A percentile compares a stretch with the other conserved stretches of the same genome.
Evolutionary conservation across 345 rosid genomes (phyloP).

Genomic region (Cochlearia excelsa): DNA sequence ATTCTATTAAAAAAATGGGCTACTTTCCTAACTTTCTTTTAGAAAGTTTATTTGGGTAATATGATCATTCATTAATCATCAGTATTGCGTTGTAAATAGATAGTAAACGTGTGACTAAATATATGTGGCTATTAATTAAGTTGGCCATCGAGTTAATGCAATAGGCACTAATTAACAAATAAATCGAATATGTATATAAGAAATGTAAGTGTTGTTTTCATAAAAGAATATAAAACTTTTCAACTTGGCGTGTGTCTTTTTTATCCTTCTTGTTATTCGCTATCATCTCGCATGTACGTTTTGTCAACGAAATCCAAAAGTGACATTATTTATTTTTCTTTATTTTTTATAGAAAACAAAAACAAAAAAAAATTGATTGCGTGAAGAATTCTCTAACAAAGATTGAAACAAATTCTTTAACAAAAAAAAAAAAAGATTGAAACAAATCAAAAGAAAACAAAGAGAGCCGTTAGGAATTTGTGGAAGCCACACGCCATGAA

Average conservation of each 20-base stretch:
- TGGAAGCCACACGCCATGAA: slow-evolving; percentile 31
- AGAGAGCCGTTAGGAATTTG: slow-evolving; percentile 21
- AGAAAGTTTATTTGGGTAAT: too few species aligned
- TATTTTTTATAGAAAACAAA: neutral
- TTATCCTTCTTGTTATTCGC: neutral
- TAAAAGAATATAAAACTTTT: slow-evolving; percentile 5
- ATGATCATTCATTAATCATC: too few species aligned
- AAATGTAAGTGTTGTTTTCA: slow-evolving; percentile 5
- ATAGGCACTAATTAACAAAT: slow-evolving; percentile 19
- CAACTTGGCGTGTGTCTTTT: slow-evolving; percentile 25
- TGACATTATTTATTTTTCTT: slow-evolving; percentile 4
- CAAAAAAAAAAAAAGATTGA: neutral
- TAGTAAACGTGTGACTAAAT: too few species aligned
- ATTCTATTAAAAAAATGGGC: neutral
- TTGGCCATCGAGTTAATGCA: slow-evolving; percentile 24
- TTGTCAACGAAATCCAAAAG: slow-evolving; percentile 25
- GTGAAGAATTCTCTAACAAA: slow-evolving; percentile 13
- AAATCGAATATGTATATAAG: slow-evolving; percentile 15
- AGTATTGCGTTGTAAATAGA: too few species aligned
- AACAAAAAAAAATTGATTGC: neutral
- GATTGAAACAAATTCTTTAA: neutral
- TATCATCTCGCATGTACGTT: slow-evolving; percentile 4
- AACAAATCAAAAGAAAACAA: slow-evolving; percentile 21
- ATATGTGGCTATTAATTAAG: neutral
- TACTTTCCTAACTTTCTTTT: too few species aligned